These are phyloP conservation scores for Schwanniomyces vanrijiae DNA, from an alignment of 805 yeast species.

Conservation along the genomic window DNA sequence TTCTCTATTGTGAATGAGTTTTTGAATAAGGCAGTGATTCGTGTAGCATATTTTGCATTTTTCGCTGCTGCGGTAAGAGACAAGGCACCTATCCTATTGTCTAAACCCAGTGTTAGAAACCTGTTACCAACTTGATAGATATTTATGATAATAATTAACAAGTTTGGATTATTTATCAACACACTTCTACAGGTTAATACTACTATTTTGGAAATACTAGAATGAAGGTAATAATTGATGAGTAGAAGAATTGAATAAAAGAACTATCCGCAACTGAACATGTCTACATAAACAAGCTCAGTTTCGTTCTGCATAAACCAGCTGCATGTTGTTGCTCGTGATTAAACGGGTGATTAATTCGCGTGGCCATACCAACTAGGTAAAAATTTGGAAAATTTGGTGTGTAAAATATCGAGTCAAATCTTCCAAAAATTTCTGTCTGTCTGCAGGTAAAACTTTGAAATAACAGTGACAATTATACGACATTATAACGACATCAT, in stretches of 20 bases:
- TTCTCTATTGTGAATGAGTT: background rate
- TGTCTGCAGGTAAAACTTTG: too few relatives aligned
- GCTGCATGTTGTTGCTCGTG: background rate
- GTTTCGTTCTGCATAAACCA: background rate
- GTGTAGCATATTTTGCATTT: background rate
- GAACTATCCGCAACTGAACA: too few relatives aligned
- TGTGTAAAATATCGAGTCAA: background rate
- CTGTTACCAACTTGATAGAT: background rate
- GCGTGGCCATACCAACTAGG: background rate
- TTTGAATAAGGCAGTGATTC: background rate
- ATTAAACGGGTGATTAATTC: background rate
- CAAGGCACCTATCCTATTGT: background rate
- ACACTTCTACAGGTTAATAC: too few relatives aligned
- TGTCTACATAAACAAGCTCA: too few relatives aligned
- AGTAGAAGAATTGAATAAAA: too few relatives aligned
- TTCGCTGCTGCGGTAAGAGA: background rate
- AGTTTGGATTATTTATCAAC: background rate
- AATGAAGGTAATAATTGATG: too few relatives aligned
- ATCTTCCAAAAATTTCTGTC: too few relatives aligned
- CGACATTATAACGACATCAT: background rate
- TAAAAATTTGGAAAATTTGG: background rate
- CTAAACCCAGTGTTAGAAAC: background rate
- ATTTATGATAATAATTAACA: background rate
- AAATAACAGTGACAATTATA: background rate
- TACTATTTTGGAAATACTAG: too few relatives aligned